A percentile compares a stretch with the other conserved stretches of the same genome.
Evolutionary conservation across 2,329 filamentous ascomycete genomes (phyloP).

Genomic region (Botrytis sinoallii): DNA sequence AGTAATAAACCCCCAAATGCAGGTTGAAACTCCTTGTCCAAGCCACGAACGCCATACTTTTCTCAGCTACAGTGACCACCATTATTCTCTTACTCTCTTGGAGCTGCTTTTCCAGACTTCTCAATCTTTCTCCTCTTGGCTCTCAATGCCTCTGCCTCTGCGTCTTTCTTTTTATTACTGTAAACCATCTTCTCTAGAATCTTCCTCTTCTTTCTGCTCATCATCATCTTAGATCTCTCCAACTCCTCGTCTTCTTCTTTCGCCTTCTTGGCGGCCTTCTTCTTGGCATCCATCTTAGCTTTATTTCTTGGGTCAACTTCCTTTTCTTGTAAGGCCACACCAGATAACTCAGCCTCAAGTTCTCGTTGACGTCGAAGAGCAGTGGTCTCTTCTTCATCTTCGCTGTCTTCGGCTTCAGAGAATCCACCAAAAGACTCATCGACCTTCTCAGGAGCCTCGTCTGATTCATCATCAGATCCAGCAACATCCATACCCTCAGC

Average conservation of each 20-base stretch:
- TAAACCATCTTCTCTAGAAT: slow-evolving; percentile 97
- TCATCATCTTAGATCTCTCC: slow-evolving; percentile 95
- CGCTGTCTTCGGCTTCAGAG: slow-evolving; percentile 45
- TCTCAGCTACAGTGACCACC: slow-evolving; percentile 18
- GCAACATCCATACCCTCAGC: slow-evolving; percentile 38
- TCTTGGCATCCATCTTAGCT: slow-evolving; percentile 66
- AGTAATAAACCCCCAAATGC: slow-evolving; percentile 16
- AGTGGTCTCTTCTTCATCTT: slow-evolving; percentile 59
- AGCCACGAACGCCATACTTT: slow-evolving; percentile 30
- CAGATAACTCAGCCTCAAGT: slow-evolving; percentile 86
- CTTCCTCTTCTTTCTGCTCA: slow-evolving; percentile 97
- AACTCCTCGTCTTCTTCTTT: slow-evolving; percentile 80
- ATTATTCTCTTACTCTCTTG: slow-evolving; percentile 24
- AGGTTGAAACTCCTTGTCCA: slow-evolving; percentile 19
- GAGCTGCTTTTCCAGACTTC: slow-evolving; percentile 42
- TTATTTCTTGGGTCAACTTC: slow-evolving; percentile 54
- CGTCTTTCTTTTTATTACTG: slow-evolving; percentile 89
- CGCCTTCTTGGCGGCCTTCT: slow-evolving; percentile 67
- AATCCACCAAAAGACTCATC: slow-evolving; percentile 37
- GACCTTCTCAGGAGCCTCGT: slow-evolving; percentile 39
- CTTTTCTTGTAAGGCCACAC: slow-evolving; percentile 56
- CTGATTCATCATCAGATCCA: slow-evolving; percentile 39
- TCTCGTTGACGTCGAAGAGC: slow-evolving; percentile 78
- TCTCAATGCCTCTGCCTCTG: slow-evolving; percentile 81
- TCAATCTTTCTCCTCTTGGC: slow-evolving; percentile 90